A percentile compares a stretch with the other conserved stretches of the same genome.
Evolutionary conservation across 75 land plant species (phyloP).

Genomic region (Isoetes taiwanensis): DNA sequence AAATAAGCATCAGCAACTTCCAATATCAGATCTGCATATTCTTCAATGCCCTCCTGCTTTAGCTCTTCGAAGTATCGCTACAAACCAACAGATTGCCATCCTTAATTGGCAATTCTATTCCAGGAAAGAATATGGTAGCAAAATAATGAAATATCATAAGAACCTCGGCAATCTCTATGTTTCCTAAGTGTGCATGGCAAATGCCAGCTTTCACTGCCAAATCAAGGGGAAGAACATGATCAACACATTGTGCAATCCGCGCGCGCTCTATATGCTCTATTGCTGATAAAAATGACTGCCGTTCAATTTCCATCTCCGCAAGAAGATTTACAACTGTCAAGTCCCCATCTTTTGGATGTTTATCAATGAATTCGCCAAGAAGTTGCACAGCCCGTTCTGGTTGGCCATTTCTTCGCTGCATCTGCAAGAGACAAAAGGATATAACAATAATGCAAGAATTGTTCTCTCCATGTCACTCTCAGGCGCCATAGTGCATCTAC

Average conservation of each 20-base stretch:
- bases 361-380: conserved; percentile 44
- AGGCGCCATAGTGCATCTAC: too few species aligned
- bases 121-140: not conserved
- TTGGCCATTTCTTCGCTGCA: conserved; percentile 49
- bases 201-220: conserved; percentile 62
- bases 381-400: conserved; percentile 33
- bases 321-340: conserved; percentile 45
- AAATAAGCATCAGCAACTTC: conserved; percentile 58
- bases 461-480: too few species aligned
- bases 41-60: conserved; percentile 20
- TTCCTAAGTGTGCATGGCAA: conserved; percentile 57
- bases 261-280: conserved; percentile 45
- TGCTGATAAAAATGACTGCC: conserved; percentile 34
- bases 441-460: too few species aligned
- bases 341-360: conserved; percentile 38
- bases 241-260: conserved; percentile 20
- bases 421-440: conserved; percentile 25
- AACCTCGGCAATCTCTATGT: conserved; percentile 66
- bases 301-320: conserved; percentile 46
- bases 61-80: conserved; percentile 35
- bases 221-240: conserved; percentile 42
- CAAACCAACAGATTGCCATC: not conserved
- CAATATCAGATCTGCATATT: conserved; percentile 32
- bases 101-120: not conserved
- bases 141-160: not conserved